A percentile compares a stretch with the other conserved stretches of the same genome.
phyloP scores from a whole-genome alignment of 345 rosid species.

The Eutrema heterophyllum region DNA sequence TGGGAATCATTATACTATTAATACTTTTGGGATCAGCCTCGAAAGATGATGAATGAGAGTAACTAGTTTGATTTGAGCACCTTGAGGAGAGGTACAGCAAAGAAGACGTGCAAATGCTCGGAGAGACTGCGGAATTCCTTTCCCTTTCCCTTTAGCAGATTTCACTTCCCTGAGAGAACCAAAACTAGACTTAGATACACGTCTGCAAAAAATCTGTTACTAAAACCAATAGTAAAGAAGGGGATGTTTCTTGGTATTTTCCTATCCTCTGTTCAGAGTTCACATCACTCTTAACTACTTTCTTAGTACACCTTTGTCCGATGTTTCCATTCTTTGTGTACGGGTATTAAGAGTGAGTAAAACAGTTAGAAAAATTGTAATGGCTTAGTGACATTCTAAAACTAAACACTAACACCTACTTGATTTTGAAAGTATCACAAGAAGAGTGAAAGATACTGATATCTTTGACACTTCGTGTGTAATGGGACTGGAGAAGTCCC shows the following conservation, averaged over 20 bases:
- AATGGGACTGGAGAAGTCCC: slow-evolving; percentile 48
- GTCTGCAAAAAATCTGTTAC: not conserved
- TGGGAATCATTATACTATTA: slow-evolving; percentile 14
- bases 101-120: slow-evolving; percentile 82
- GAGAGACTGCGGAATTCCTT: slow-evolving; percentile 76
- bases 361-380: not conserved
- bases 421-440: slow-evolving; percentile 50
- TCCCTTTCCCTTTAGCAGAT: slow-evolving; percentile 66
- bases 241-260: not conserved
- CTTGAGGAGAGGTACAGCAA: slow-evolving; percentile 50
- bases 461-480: slow-evolving; percentile 35
- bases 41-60: not conserved
- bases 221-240: not conserved
- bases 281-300: not conserved
- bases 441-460: slow-evolving; percentile 38
- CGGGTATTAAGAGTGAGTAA: not conserved
- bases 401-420: slow-evolving; percentile 45
- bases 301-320: not conserved
- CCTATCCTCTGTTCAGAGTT: not conserved
- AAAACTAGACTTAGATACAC: slow-evolving; percentile 1
- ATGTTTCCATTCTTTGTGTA: not conserved
- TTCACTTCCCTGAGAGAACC: slow-evolving; percentile 59
- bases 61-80: slow-evolving; percentile 29
- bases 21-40: not conserved
- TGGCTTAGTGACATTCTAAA: not conserved